Evolutionary conservation across 768 basidiomycete genomes (phyloP), one percentile per base, ranked within the genome.

Genomic region (Hirschioporus abietinus): DNA sequence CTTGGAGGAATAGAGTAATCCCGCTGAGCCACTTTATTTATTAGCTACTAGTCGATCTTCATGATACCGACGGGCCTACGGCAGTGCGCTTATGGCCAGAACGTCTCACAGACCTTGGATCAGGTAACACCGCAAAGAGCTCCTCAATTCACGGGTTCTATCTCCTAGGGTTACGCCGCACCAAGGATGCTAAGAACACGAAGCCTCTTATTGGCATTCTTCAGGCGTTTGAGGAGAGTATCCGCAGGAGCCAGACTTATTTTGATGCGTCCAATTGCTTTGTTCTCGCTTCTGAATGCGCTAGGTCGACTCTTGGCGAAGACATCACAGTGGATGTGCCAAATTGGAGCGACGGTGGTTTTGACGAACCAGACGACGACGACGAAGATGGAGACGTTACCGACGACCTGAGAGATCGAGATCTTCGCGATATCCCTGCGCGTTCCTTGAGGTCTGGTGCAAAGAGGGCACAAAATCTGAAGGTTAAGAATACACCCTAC

Each of bases 31-130:
- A 35, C 17, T n/a, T 24, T 63, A 35, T 26, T 57, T 65, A 15
- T 27, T 52, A 73, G 72, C 42, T 73, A 9, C 64, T 73, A 42
- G 70, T 71, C 8, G 69, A 69, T n/a, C 62, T 73, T 18, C 66
- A 68, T 26, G 57, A 62, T 4, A 52, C 69, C 17, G 63, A 66
- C 7, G 65, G 68, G 9, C 34, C 35, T 35, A 35, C 70, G 17
- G 18, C 63, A 17, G 68, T 60, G 15, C 66, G 70, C 12, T 60
- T 73, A 26, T 73, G 72, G 72, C 72, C 72, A 17, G 35, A 63
- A 27, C 67, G 72, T 12, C 64, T 73, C 34, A 70, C 64, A 6
- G 71, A 71, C 35, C 57, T 36, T 18, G 27, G 58, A 18, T 24
- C 65, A 25, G 63, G 24, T 34, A 63, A 66, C 58, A 10, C 52